These are phyloP conservation scores for Zea luxurians DNA, from an alignment of 176 grass and related monocot species.

Conservation along the genomic window DNA sequence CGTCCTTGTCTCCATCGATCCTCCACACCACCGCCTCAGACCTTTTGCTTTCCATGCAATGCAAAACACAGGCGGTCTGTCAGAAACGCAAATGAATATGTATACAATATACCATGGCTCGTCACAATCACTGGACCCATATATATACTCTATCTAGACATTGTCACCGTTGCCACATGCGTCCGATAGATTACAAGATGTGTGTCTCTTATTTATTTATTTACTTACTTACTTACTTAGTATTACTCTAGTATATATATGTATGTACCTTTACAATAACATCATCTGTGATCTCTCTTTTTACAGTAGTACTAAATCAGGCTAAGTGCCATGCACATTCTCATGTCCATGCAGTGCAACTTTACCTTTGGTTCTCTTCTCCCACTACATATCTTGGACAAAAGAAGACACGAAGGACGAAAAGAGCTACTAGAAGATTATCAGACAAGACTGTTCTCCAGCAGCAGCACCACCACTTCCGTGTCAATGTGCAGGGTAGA, in stretches of 20 bases:
- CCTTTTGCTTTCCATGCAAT: constrained; percentile 57
- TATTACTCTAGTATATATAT: background rate
- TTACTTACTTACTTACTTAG: constrained; percentile 29
- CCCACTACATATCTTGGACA: constrained; percentile 28
- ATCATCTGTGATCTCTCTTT: constrained; percentile 14
- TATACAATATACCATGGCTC: background rate
- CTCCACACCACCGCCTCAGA: constrained; percentile 34
- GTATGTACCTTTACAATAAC: too few species aligned
- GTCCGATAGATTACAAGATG: background rate
- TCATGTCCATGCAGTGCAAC: constrained; percentile 45
- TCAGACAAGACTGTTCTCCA: constrained; percentile 32
- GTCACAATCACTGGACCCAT: background rate
- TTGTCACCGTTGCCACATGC: too few species aligned
- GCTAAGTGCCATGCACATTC: constrained; percentile 64
- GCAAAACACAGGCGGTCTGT: constrained; percentile 17
- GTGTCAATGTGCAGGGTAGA: constrained; percentile 74
- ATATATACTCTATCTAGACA: background rate
- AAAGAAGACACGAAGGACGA: background rate
- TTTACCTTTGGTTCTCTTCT: constrained; percentile 55
- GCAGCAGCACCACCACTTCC: background rate
- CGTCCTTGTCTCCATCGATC: constrained; percentile 52
- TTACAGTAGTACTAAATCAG: constrained; percentile 32
- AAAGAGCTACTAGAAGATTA: background rate
- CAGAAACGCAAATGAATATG: background rate
- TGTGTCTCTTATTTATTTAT: constrained; percentile 27